phyloP scores from a whole-genome alignment of 306 rosid species.

The Senna tora region DNA sequence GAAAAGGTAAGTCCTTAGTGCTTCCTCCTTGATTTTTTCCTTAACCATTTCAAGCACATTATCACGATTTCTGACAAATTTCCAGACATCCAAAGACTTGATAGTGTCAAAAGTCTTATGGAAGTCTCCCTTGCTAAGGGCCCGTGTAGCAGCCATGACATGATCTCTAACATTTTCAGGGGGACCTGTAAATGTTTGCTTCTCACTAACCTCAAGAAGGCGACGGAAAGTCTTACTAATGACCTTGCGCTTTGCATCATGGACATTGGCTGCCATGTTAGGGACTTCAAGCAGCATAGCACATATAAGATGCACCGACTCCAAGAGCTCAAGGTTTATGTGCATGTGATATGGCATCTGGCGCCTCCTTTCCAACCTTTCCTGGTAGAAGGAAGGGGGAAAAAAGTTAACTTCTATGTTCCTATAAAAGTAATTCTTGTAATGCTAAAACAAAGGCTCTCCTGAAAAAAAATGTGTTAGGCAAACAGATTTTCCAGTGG shows the following conservation, averaged over 20 bases:
- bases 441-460: not conserved
- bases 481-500: constrained; percentile 3
- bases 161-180: constrained; percentile 96
- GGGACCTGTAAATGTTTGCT: constrained; percentile 88
- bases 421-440: constrained; percentile 2
- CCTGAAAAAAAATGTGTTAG: not conserved
- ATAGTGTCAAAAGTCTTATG: constrained; percentile 69
- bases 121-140: constrained; percentile 77
- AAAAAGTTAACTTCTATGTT: not conserved
- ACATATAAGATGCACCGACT: constrained; percentile 85
- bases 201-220: constrained; percentile 78
- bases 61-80: constrained; percentile 69
- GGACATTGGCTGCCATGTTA: constrained; percentile 81
- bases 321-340: constrained; percentile 93
- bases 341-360: constrained; percentile 99
- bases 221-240: constrained; percentile 84
- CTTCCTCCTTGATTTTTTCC: constrained; percentile 91
- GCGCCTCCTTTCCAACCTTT: constrained; percentile 93
- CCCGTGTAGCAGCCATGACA: constrained; percentile 90
- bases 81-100: constrained; percentile 85
- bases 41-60: constrained; percentile 71
- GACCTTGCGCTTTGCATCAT: constrained; percentile 76
- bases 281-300: constrained; percentile 99
- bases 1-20: constrained; percentile 85
- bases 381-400: constrained; percentile 50